Percentiles rank a stretch among this genome's conserved stretches.
Conservation (phyloP, 805 yeast genomes). For the Wickerhamomyces mucosus region DNA sequence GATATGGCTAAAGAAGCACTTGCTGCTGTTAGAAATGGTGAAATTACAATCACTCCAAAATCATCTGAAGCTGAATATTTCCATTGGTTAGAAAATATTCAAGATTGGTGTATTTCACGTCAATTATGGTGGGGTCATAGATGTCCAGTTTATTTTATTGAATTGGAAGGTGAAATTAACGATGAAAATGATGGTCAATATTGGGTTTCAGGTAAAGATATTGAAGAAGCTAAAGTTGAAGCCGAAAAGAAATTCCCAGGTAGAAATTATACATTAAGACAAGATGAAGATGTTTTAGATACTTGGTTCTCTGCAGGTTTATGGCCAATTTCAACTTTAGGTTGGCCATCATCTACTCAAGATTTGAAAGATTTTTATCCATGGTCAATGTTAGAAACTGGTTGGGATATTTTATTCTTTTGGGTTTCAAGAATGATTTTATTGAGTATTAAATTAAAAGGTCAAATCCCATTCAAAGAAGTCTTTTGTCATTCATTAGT, state of each 20-base stretch:
- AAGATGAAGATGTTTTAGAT: slow-evolving; percentile 97
- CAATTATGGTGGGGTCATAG: slow-evolving; percentile 96
- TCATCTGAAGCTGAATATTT: slow-evolving; percentile 87
- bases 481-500: slow-evolving; percentile 98
- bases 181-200: slow-evolving; percentile 55
- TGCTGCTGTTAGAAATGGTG: slow-evolving; percentile 74
- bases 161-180: slow-evolving; percentile 56
- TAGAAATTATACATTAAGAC: slow-evolving; percentile 65
- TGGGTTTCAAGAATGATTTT: slow-evolving; percentile 98
- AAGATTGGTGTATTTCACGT: slow-evolving; percentile 99
- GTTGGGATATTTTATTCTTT: slow-evolving; percentile 98
- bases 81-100: slow-evolving; percentile 92
- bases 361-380: slow-evolving; percentile 81
- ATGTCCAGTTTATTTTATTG: slow-evolving; percentile 89
- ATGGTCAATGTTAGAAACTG: slow-evolving; percentile 92
- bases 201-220: slow-evolving; percentile 87
- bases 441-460: slow-evolving; percentile 83
- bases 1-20: slow-evolving; percentile 86
- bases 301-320: slow-evolving; percentile 98
- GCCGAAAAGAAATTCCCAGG: slow-evolving; percentile 69
- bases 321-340: slow-evolving; percentile 96
- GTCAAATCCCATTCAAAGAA: slow-evolving; percentile 86
- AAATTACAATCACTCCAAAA: slow-evolving; percentile 75
- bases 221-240: slow-evolving; percentile 77
- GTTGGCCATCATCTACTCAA: slow-evolving; percentile 79